phyloP scores from a whole-genome alignment of 2,329 filamentous ascomycete genomes.

The Aureobasidium sp. region DNA sequence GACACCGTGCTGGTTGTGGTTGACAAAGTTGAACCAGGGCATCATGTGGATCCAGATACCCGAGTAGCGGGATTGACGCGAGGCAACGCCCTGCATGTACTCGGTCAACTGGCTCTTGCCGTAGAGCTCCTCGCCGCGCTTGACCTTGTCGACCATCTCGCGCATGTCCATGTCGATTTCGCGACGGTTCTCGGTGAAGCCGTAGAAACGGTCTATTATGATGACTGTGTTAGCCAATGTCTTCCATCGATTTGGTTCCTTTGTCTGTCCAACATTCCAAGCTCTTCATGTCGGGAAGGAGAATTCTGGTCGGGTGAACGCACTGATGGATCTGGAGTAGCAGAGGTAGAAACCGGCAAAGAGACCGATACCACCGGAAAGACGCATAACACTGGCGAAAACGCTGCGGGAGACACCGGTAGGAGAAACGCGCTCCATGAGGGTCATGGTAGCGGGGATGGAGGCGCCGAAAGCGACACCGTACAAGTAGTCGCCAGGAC shows the following conservation, averaged over 20 bases:
- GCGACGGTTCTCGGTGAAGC: slow-evolving; percentile 82
- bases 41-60: slow-evolving; percentile 76
- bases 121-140: slow-evolving; percentile 83
- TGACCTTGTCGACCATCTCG: slow-evolving; percentile 96
- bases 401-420: slow-evolving; percentile 77
- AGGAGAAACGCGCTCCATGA: slow-evolving; percentile 78
- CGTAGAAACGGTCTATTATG: slow-evolving; percentile 80
- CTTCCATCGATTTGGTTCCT: background rate
- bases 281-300: background rate
- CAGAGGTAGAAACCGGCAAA: slow-evolving; percentile 76
- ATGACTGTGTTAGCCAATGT: background rate
- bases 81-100: slow-evolving; percentile 89
- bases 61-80: slow-evolving; percentile 86
- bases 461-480: slow-evolving; percentile 62
- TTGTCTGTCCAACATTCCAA: background rate
- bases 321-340: slow-evolving; percentile 79
- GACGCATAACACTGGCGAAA: slow-evolving; percentile 74
- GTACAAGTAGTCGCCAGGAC: slow-evolving; percentile 71
- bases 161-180: slow-evolving; percentile 95
- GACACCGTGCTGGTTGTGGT: slow-evolving; percentile 89
- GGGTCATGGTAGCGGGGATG: slow-evolving; percentile 65
- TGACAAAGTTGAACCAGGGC: slow-evolving; percentile 98
- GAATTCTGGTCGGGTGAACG: slow-evolving; percentile 33
- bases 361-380: slow-evolving; percentile 64
- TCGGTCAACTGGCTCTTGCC: slow-evolving; percentile 70